Evolutionary conservation across 371 early-diverging fungal species (phyloP), one percentile per base, ranked within the genome.

Genomic region (Mortierella sp.): DNA sequence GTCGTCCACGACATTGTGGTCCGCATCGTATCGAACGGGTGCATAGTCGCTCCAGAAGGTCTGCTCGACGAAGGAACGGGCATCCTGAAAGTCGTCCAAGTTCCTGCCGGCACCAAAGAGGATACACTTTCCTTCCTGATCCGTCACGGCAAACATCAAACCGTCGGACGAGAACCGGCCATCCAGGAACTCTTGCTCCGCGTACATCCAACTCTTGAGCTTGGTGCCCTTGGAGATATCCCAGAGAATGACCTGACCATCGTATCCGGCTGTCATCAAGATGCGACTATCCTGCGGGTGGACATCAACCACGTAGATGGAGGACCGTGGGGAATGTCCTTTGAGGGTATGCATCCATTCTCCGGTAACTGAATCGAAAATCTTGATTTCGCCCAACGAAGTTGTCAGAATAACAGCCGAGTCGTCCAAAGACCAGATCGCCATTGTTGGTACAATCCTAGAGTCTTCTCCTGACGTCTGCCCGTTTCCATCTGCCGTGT

Each of bases 231-330:
- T 87, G 2, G 55, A 74, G 24, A 94, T 90, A 76, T 97, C 94
- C 98, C 98, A 97, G 3, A 97, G 75, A 49, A 96, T 92, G 5
- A 96, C 91, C 8, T 91, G 89, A n/a, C 97, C 98, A 76, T 97
- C 97, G 83, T 96, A 95, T 0, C 96, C 95, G 3, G 96, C 97
- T 12, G 96, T 95, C 48, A 97, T 83, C 3, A 97, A 80, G 1
- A 96, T 89, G 24, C 90, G 88, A 3, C 91, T 88, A 72, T 95
- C 95, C 0, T 79, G 73, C 0, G 98, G 98, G 78, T 97, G 97
- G 3, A 92, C 89, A 48, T 94, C 94, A 4, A 97, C 88, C 0
- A 95, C 95, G 82, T 93, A 97, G 12, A 95, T 91, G 32, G 95
- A 94, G 8, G 80, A 76, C 16, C 80, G 79, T n/a, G 89, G 90